A percentile compares a stretch with the other conserved stretches of the same genome.
Evolutionary conservation across 805 yeast species (phyloP).

Genomic region (Yarrowia sp.): DNA sequence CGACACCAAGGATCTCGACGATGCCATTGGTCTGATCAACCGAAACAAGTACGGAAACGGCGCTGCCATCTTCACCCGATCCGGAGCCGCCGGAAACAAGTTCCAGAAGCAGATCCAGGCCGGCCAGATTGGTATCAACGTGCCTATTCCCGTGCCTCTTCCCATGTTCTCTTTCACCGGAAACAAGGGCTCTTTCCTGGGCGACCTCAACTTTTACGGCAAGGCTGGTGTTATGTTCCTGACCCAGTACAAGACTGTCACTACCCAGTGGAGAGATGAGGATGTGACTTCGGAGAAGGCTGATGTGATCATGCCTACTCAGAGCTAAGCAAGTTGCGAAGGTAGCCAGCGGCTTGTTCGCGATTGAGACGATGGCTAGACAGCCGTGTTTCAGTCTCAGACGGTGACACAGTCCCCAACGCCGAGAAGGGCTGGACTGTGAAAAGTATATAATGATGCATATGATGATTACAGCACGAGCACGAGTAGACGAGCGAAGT

Average conservation of each 20-base stretch:
- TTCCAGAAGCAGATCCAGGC: conserved; percentile 72
- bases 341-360: background rate
- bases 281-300: conserved; percentile 59
- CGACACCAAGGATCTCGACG: conserved; percentile 69
- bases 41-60: conserved; percentile 73
- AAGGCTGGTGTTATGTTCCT: conserved; percentile 74
- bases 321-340: conserved; percentile 47
- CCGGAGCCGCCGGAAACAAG: conserved; percentile 73
- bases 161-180: conserved; percentile 86
- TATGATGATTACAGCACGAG: background rate
- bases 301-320: conserved; percentile 73
- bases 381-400: background rate
- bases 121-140: conserved; percentile 80
- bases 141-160: conserved; percentile 81
- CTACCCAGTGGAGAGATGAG: conserved; percentile 68
- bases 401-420: background rate
- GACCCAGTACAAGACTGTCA: conserved; percentile 78
- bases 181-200: conserved; percentile 74
- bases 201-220: conserved; percentile 81
- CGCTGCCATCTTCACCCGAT: conserved; percentile 69
- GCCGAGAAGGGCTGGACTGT: conserved; percentile 21
- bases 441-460: conserved; percentile 34
- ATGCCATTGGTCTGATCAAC: conserved; percentile 70
- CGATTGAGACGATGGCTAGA: background rate
- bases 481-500: background rate